phyloP scores from a whole-genome alignment of 306 rosid species.

The Acmispon strigosus region DNA sequence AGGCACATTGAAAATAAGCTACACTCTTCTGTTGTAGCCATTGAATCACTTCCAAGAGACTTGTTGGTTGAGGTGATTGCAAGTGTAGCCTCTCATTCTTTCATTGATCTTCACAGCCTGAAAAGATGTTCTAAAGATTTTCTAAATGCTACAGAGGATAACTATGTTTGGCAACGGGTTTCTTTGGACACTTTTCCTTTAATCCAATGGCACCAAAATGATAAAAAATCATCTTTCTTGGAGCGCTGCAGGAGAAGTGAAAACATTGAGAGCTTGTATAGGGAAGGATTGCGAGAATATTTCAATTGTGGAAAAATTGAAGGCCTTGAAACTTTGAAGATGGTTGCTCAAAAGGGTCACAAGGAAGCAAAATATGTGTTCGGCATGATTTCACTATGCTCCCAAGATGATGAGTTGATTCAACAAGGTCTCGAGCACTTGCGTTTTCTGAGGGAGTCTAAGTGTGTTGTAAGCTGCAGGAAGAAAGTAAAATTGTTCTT shows the following conservation, averaged over 20 bases:
- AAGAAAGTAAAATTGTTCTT: neutral
- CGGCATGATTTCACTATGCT: neutral
- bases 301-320: neutral
- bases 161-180: neutral
- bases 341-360: neutral
- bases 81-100: too few species aligned
- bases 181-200: neutral
- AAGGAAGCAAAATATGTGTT: conserved; percentile 16
- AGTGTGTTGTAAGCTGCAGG: neutral
- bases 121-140: too few species aligned
- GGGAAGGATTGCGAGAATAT: conserved; percentile 7
- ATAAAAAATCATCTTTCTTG: neutral
- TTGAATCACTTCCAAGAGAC: too few species aligned
- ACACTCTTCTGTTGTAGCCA: too few species aligned
- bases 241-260: neutral
- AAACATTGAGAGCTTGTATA: neutral
- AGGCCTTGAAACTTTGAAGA: neutral
- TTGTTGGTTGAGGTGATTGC: too few species aligned
- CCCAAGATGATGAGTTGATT: neutral
- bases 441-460: too few species aligned
- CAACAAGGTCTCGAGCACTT: neutral
- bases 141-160: too few species aligned
- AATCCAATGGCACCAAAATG: neutral
- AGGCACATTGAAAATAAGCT: too few species aligned
- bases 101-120: too few species aligned